Evolutionary conservation across 441 rosid genomes (phyloP).

Genomic region (Mallotus japonicus): DNA sequence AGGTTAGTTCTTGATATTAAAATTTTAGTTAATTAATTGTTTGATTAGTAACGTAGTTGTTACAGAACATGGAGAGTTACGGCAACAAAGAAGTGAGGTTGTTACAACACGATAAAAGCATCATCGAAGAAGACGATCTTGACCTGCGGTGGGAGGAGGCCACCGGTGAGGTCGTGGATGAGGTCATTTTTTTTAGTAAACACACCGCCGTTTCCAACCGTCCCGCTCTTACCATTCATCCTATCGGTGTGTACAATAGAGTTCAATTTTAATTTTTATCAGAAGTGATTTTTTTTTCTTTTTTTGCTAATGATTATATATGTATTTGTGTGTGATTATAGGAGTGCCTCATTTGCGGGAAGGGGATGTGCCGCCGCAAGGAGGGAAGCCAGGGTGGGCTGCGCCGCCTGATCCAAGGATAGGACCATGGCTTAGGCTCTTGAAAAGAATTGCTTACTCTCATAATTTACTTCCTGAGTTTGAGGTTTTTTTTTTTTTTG

Average conservation of each 20-base stretch:
- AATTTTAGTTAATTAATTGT: no score
- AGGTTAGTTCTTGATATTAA: conserved; percentile 32
- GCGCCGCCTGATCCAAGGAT: conserved; percentile 79
- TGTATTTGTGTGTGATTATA: background rate
- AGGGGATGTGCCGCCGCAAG: conserved; percentile 74
- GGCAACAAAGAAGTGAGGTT: conserved; percentile 51
- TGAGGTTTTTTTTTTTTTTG: conserved; percentile 47
- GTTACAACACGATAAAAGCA: conserved; percentile 57
- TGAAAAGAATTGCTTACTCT: conserved; percentile 60
- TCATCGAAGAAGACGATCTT: conserved; percentile 63
- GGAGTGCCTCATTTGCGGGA: conserved; percentile 79
- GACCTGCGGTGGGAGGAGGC: conserved; percentile 79
- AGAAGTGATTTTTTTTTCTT: no score
- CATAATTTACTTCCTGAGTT: conserved; percentile 79
- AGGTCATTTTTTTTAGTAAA: conserved; percentile 77
- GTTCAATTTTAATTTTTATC: no score
- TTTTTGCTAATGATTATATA: no score
- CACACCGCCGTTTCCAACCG: conserved; percentile 82
- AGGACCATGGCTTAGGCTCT: conserved; percentile 78
- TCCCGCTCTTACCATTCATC: conserved; percentile 78
- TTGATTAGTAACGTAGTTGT: no score
- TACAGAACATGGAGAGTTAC: conserved; percentile 56
- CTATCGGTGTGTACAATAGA: conserved; percentile 39
- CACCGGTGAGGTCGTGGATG: conserved; percentile 69
- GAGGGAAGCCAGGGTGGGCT: conserved; percentile 88